These are phyloP conservation scores for Yamadazyma pseudoaaseri DNA, from an alignment of 1,139 yeast genomes.

Conservation along the genomic window DNA sequence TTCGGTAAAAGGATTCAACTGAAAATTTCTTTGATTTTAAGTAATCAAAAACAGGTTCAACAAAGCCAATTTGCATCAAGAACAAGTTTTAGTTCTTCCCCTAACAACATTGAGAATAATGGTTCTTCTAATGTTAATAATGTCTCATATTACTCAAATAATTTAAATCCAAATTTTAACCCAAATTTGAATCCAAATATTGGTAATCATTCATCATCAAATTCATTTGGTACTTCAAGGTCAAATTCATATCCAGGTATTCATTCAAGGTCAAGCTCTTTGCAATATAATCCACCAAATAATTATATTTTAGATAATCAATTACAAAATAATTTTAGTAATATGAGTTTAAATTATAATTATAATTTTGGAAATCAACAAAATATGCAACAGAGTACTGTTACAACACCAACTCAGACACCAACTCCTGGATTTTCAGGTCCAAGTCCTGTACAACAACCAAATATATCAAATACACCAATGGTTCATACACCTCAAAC, in stretches of 20 bases:
- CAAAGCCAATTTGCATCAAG: slow-evolving; percentile 13
- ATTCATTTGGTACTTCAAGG: slow-evolving; percentile 9
- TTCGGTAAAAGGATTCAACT: slow-evolving; percentile 49
- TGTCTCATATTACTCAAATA: slow-evolving; percentile 11
- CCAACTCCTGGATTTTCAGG: slow-evolving; percentile 4
- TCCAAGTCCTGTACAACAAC: not conserved
- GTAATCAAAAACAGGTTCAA: slow-evolving; percentile 7
- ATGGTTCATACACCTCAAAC: slow-evolving; percentile 2
- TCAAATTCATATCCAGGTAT: slow-evolving; percentile 15
- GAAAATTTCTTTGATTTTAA: slow-evolving; percentile 38
- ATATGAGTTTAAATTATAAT: slow-evolving; percentile 10
- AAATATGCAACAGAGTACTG: not conserved
- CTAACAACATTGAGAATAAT: slow-evolving; percentile 6
- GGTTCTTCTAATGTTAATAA: slow-evolving; percentile 9
- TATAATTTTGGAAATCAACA: not conserved
- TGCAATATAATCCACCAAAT: slow-evolving; percentile 8
- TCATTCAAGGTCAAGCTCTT: slow-evolving; percentile 17
- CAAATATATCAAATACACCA: slow-evolving; percentile 1
- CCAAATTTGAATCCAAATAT: slow-evolving; percentile 4
- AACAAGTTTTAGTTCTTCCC: slow-evolving; percentile 11
- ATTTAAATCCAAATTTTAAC: no score
- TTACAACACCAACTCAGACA: slow-evolving; percentile 1
- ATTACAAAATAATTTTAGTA: slow-evolving; percentile 11
- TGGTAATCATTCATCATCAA: slow-evolving; percentile 7
- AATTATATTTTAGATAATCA: slow-evolving; percentile 13